Base-by-base conservation (phyloP, 75 land plant genomes). In the Sequoiadendron giganteum region DNA sequence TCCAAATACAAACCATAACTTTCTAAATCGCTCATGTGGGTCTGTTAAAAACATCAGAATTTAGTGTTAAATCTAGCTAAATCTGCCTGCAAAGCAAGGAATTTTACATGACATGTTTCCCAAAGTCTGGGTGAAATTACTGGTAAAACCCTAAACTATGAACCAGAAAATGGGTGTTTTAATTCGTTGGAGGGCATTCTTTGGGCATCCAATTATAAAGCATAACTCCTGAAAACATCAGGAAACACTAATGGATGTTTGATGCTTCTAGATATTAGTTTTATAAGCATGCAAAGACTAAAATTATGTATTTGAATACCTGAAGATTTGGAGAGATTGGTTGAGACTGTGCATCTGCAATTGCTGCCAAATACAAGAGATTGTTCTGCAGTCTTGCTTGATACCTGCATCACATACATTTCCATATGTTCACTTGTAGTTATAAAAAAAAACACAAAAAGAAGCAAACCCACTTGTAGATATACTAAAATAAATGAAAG, bases 271-370 rank as follows among this genome's bases (percentile, higher is more conserved):
- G 16, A 16, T 1, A 0, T 16, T 15, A 30, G 3, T 39, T 38
- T 19, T 38, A 15, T 0, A 36, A 2, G 21, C 42, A 78, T 39
- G 87, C 36, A 86, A 16, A 19, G 42, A 73, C 19, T 45, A 86
- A 21, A 86, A 43, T 36, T 21, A 34, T 32, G 9, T 25, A 43
- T 30, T 13, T 16, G 5, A 86, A 40, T 84, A 88, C 89, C 88
- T 15, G 88, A 30, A 79, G 30, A 88, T 21, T 42, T 14, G 88
- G 48, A 87, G 32, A 9, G 11, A 45, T 2, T n/a, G 54, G 47
- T 75, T 85, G 90, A 61, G 90, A 83, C 54, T 89, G 90, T 19
- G 91, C 90, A 89, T 90, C 91, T 48, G 91, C 91, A 84, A 90
- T 89, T 55, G 91, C 87, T 28, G 91, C 91, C 90, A 90, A 79